phyloP scores from a whole-genome alignment of 148 eudicot species.

The Pharnaceum exiguum region DNA sequence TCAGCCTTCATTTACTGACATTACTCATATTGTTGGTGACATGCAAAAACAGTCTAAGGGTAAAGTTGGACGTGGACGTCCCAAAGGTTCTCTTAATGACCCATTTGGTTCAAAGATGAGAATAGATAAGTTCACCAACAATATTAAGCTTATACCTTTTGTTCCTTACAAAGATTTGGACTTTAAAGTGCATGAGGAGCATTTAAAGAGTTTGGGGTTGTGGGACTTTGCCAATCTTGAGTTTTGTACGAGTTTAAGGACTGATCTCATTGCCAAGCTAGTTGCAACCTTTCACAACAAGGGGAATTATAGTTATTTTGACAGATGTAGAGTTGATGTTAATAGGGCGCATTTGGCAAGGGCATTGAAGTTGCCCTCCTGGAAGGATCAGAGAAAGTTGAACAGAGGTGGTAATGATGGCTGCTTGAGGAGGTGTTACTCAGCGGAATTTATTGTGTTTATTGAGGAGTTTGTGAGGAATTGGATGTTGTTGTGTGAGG shows the following conservation, averaged over 20 bases:
- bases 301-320: conserved; percentile 33
- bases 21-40: no score
- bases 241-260: conserved; percentile 44
- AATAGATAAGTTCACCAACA: no score
- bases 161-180: conserved; percentile 38
- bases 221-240: conserved; percentile 74
- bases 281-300: conserved; percentile 35
- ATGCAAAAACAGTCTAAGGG: no score
- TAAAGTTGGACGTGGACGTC: no score
- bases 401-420: conserved; percentile 27
- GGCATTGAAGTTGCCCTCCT: conserved; percentile 57
- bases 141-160: conserved; percentile 62
- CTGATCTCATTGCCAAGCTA: conserved; percentile 53
- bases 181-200: conserved; percentile 40
- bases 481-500: conserved; percentile 82
- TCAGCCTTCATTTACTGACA: no score
- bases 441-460: conserved; percentile 46
- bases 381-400: conserved; percentile 38
- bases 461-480: conserved; percentile 54
- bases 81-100: no score
- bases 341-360: conserved; percentile 57
- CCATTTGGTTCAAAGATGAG: no score
- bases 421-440: no score
- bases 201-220: conserved; percentile 50
- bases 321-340: conserved; percentile 36